phyloP scores from a whole-genome alignment of 495 filamentous ascomycete species.

The Margaritispora aquatica region DNA sequence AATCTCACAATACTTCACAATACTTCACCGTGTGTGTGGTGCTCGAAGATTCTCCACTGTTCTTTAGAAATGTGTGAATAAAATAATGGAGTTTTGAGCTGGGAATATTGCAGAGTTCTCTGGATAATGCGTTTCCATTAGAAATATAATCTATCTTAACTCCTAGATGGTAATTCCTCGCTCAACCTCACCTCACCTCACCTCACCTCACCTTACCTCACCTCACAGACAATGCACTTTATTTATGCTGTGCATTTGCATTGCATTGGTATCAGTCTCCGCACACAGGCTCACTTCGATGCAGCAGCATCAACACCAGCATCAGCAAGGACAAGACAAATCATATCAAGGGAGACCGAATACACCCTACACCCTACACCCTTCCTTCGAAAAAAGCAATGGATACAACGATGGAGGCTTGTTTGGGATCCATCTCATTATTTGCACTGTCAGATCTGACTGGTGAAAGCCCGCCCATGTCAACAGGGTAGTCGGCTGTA shows the following conservation, averaged over 20 bases:
- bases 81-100: not conserved
- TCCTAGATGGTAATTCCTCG: not conserved
- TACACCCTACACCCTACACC: not conserved
- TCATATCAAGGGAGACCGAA: too few species aligned
- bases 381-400: conserved; percentile 2
- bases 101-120: not conserved
- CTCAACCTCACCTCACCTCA: not conserved
- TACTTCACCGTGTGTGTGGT: too few species aligned
- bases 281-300: too few species aligned
- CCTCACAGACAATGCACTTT: too few species aligned
- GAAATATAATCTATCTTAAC: too few species aligned
- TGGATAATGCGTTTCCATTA: not conserved
- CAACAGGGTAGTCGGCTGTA: not conserved
- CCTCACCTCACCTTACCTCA: not conserved
- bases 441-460: not conserved
- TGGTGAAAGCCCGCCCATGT: not conserved
- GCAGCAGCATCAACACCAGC: too few species aligned
- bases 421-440: not conserved
- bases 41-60: too few species aligned
- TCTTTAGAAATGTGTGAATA: not conserved
- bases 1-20: too few species aligned
- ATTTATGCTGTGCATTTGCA: too few species aligned
- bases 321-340: too few species aligned
- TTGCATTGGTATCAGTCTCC: too few species aligned
- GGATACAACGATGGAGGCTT: not conserved